A percentile compares a stretch with the other conserved stretches of the same genome.
Evolutionary conservation across 2,329 filamentous ascomycete species (phyloP).

Genomic region (Aspergillus sp.): DNA sequence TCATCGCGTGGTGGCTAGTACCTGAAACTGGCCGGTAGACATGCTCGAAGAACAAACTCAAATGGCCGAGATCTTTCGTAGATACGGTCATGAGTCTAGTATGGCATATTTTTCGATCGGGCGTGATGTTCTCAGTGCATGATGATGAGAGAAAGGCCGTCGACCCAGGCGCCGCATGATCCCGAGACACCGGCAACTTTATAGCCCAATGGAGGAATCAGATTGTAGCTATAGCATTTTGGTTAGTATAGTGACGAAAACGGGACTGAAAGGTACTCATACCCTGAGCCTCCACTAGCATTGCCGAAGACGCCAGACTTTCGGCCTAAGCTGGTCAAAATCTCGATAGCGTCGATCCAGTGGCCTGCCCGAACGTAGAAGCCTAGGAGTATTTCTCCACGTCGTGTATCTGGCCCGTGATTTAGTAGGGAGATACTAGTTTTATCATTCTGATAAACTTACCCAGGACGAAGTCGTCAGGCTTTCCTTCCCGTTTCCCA

Average conservation of each 20-base stretch:
- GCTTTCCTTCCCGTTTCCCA: slow-evolving; percentile 75
- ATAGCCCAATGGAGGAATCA: slow-evolving; percentile 89
- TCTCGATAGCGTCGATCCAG: slow-evolving; percentile 86
- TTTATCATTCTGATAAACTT: slow-evolving; percentile 38
- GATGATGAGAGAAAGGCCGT: slow-evolving; percentile 83
- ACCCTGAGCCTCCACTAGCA: slow-evolving; percentile 77
- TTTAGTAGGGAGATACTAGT: slow-evolving; percentile 24
- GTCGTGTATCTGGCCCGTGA: slow-evolving; percentile 68
- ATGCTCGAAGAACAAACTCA: not conserved
- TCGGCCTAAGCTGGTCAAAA: slow-evolving; percentile 86
- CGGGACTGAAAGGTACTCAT: slow-evolving; percentile 44
- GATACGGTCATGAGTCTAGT: not conserved
- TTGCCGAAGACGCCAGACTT: slow-evolving; percentile 87
- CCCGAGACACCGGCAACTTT: slow-evolving; percentile 86
- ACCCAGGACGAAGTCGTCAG: slow-evolving; percentile 78
- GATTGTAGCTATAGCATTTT: slow-evolving; percentile 66
- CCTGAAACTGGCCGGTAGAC: not conserved
- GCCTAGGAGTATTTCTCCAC: slow-evolving; percentile 84
- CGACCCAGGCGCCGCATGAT: slow-evolving; percentile 78
- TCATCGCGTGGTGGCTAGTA: not conserved
- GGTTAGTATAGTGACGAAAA: slow-evolving; percentile 16
- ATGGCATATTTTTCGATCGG: not conserved
- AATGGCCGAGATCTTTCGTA: slow-evolving; percentile 1
- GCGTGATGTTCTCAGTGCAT: slow-evolving; percentile 57
- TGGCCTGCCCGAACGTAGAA: slow-evolving; percentile 80